Evolutionary conservation across 352 stramenopile genomes (phyloP).

Genomic region (Elongisporangium anandrum): DNA sequence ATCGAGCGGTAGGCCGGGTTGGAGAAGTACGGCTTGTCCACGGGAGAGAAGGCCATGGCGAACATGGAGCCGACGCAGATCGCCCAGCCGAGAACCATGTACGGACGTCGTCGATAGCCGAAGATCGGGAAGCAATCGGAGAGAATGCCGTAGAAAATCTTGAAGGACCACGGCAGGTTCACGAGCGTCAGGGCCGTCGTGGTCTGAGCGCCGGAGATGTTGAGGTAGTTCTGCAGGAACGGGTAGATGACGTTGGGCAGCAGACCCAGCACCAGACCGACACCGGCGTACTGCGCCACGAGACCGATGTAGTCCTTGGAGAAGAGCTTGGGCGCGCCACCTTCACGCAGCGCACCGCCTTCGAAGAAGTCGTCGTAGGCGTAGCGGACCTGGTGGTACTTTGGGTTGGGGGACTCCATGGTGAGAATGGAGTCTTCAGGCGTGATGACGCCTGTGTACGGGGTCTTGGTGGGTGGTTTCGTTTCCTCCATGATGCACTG

Average conservation of each 20-base stretch:
- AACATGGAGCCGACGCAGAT: constrained; percentile 38
- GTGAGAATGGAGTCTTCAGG: constrained; percentile 2
- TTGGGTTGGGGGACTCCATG: constrained; percentile 2
- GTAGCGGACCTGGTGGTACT: constrained; percentile 32
- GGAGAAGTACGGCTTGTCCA: constrained; percentile 34
- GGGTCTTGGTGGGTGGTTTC: no score
- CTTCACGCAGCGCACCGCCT: constrained; percentile 32
- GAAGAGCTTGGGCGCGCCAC: constrained; percentile 31
- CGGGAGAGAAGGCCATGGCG: constrained; percentile 26
- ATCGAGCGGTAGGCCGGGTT: constrained; percentile 20
- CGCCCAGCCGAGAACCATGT: constrained; percentile 66
- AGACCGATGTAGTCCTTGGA: constrained; percentile 46
- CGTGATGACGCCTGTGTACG: constrained; percentile 10
- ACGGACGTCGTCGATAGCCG: constrained; percentile 68
- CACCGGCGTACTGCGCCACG: constrained; percentile 43
- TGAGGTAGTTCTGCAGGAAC: constrained; percentile 57
- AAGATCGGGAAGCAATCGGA: constrained; percentile 78
- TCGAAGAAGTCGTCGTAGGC: constrained; percentile 37
- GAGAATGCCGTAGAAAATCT: constrained; percentile 77
- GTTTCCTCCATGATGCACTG: no score
- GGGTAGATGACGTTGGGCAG: constrained; percentile 47
- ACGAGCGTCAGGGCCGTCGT: constrained; percentile 38
- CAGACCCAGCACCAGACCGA: constrained; percentile 44
- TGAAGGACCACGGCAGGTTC: constrained; percentile 61
- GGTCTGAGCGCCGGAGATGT: constrained; percentile 36